Conservation (phyloP, 495 filamentous ascomycete genomes). For the Trichoderma parareesei region DNA sequence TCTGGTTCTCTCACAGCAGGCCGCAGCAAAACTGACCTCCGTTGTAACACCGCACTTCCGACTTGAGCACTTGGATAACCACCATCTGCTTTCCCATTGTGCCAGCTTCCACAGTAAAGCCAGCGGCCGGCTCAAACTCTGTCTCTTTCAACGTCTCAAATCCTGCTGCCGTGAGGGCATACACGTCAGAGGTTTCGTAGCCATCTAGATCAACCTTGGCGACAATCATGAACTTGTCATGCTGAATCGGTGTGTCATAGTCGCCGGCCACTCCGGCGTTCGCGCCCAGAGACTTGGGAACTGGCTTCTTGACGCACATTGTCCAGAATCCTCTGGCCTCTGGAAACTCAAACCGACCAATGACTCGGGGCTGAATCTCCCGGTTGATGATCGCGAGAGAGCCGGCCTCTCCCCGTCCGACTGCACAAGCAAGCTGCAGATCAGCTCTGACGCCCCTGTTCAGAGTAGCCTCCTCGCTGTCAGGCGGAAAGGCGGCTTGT, state of each 20-base stretch:
- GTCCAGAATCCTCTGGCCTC: slow-evolving; percentile 58
- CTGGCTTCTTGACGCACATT: slow-evolving; percentile 49
- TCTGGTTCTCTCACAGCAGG: not conserved
- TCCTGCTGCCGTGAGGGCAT: slow-evolving; percentile 50
- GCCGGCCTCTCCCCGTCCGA: slow-evolving; percentile 61
- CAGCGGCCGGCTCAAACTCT: slow-evolving; percentile 84
- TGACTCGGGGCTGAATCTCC: slow-evolving; percentile 58
- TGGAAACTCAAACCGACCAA: slow-evolving; percentile 53
- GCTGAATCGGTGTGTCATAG: slow-evolving; percentile 44
- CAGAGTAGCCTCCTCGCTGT: slow-evolving; percentile 36
- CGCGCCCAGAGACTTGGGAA: slow-evolving; percentile 43
- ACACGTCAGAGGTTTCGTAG: slow-evolving; percentile 51
- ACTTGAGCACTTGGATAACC: slow-evolving; percentile 75
- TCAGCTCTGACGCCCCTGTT: slow-evolving; percentile 39
- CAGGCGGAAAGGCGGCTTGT: slow-evolving; percentile 32
- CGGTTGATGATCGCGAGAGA: slow-evolving; percentile 66
- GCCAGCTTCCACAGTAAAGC: slow-evolving; percentile 72
- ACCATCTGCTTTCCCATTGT: slow-evolving; percentile 64
- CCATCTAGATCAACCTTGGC: slow-evolving; percentile 50
- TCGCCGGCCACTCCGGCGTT: slow-evolving; percentile 39
- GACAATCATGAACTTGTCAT: slow-evolving; percentile 63
- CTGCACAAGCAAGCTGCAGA: slow-evolving; percentile 63
- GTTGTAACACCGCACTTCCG: slow-evolving; percentile 81
- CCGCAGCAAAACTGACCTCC: slow-evolving; percentile 50
- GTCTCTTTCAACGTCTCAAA: slow-evolving; percentile 60